phyloP scores from a whole-genome alignment of 768 basidiomycete species.

The Mycena galopus region DNA sequence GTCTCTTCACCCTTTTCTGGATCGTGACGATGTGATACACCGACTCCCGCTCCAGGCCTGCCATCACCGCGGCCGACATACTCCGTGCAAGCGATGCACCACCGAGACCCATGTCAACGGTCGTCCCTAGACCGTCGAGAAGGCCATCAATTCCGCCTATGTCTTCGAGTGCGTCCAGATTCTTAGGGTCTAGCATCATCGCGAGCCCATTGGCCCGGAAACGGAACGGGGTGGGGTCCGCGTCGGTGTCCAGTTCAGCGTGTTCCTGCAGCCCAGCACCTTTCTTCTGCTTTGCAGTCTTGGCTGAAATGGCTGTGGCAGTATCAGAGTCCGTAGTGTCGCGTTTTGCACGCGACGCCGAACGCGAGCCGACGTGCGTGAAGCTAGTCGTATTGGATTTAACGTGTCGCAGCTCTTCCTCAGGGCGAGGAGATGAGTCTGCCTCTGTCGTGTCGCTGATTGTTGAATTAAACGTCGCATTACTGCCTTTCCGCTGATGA shows the following conservation, averaged over 20 bases:
- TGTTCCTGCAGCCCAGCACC: constrained; percentile 38
- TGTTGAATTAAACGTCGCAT: constrained; percentile 63
- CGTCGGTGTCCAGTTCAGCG: constrained; percentile 55
- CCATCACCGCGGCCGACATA: constrained; percentile 37
- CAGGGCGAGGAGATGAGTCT: constrained; percentile 50
- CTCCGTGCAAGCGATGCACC: constrained; percentile 26
- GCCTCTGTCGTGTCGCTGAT: constrained; percentile 63
- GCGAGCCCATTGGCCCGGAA: constrained; percentile 85
- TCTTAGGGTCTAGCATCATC: constrained; percentile 91
- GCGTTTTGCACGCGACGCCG: constrained; percentile 39
- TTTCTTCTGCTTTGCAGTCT: constrained; percentile 37
- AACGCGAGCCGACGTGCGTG: constrained; percentile 49
- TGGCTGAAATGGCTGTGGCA: constrained; percentile 31
- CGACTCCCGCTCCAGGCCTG: constrained; percentile 37
- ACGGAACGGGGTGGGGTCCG: constrained; percentile 77
- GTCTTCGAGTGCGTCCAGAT: constrained; percentile 68
- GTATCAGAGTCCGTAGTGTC: constrained; percentile 35
- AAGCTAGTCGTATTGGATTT: constrained; percentile 53
- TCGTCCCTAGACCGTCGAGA: constrained; percentile 80
- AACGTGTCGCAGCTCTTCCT: constrained; percentile 51
- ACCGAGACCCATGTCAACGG: constrained; percentile 62
- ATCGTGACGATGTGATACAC: constrained; percentile 44
- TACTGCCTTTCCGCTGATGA: constrained; percentile 71
- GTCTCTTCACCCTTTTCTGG: constrained; percentile 38
- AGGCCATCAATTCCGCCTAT: constrained; percentile 82